Conservation (phyloP, 352 stramenopile genomes). For the Hyaloperonospora brassicae region DNA sequence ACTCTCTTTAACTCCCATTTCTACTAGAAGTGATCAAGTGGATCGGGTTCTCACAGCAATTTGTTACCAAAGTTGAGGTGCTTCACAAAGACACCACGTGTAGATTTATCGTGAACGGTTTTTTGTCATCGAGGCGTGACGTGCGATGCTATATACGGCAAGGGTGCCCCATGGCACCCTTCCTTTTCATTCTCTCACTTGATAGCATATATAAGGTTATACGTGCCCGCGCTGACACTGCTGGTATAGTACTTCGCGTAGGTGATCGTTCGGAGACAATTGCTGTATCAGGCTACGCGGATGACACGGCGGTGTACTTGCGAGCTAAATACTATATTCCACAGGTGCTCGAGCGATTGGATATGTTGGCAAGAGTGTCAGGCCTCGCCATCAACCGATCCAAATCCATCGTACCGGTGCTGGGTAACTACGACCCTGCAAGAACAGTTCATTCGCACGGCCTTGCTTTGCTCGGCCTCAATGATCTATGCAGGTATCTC, state of each 20-base stretch:
- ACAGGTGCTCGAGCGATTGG: not conserved
- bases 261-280: too few species aligned
- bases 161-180: not conserved
- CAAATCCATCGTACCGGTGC: not conserved
- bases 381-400: not conserved
- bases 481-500: not conserved
- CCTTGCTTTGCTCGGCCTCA: not conserved
- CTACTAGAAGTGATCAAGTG: not conserved
- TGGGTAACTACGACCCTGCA: not conserved
- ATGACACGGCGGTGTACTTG: too few species aligned
- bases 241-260: too few species aligned
- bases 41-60: not conserved
- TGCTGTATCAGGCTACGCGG: too few species aligned
- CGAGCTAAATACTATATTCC: too few species aligned
- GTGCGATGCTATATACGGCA: not conserved
- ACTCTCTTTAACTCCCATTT: not conserved
- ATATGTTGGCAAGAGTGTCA: not conserved
- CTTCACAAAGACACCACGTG: not conserved
- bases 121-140: not conserved
- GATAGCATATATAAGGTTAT: not conserved
- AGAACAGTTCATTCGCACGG: not conserved
- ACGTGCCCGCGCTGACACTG: too few species aligned
- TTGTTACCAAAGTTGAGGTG: not conserved
- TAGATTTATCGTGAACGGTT: not conserved
- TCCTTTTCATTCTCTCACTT: not conserved